These are phyloP conservation scores for Pestalotiopsis sp. DNA, from an alignment of 2,329 filamentous ascomycete genomes.

Conservation along the genomic window DNA sequence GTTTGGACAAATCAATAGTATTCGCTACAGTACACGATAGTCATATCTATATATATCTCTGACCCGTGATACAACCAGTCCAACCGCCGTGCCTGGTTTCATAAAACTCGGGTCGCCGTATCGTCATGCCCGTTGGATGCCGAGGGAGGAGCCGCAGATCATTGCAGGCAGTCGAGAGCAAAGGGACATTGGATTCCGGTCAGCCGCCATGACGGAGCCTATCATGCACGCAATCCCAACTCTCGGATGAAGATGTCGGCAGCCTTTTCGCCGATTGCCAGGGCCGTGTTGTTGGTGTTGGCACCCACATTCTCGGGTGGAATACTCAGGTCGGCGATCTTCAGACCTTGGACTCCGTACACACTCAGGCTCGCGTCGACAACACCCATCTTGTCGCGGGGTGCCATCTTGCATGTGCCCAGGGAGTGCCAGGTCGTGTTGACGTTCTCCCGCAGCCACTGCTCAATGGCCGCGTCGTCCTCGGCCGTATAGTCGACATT, in stretches of 20 bases:
- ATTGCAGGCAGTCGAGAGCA: no score
- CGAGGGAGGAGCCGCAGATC: no score
- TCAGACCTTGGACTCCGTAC: constrained; percentile 42
- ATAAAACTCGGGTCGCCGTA: no score
- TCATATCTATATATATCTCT: no score
- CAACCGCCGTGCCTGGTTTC: no score
- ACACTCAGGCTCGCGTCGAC: constrained; percentile 43
- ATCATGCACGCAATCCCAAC: constrained; percentile 26
- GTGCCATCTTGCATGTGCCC: constrained; percentile 45
- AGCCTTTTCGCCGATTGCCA: constrained; percentile 51
- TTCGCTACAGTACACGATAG: no score
- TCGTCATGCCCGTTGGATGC: no score
- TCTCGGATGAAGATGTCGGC: constrained; percentile 44
- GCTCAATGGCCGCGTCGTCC: constrained; percentile 48
- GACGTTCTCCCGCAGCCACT: constrained; percentile 40
- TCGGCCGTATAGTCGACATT: constrained; percentile 51
- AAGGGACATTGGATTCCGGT: no score
- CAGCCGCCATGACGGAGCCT: no score
- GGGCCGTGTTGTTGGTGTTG: constrained; percentile 53
- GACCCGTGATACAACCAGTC: no score
- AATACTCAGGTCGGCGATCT: constrained; percentile 40
- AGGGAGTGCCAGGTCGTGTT: constrained; percentile 46
- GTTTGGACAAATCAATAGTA: no score
- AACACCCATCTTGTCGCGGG: constrained; percentile 40
- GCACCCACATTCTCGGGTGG: constrained; percentile 38